These are phyloP conservation scores for Marchantia paleacea DNA, from an alignment of 225 moss, liverwort and hornwort species.

Conservation along the genomic window DNA sequence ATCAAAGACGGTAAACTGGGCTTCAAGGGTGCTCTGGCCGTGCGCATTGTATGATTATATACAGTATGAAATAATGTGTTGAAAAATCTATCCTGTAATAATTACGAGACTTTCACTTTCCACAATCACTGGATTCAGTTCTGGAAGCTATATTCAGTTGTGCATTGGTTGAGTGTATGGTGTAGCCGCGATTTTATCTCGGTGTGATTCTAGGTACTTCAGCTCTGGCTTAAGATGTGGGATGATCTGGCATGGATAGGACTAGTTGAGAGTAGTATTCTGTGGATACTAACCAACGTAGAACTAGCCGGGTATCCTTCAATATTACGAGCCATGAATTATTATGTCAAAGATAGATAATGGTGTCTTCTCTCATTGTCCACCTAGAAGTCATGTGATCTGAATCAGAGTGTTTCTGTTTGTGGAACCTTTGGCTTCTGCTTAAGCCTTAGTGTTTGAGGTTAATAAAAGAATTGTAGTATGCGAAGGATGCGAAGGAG, in stretches of 20 bases:
- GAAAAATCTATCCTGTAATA: neutral
- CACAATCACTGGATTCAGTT: neutral
- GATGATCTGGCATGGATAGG: neutral
- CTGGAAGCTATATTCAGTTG: neutral
- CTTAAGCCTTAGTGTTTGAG: too few species aligned
- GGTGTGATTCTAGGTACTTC: neutral
- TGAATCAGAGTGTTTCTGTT: too few species aligned
- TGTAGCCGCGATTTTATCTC: neutral
- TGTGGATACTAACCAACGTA: neutral
- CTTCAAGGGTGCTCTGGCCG: slow-evolving; percentile 12
- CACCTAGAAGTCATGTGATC: too few species aligned
- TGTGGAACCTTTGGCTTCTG: too few species aligned
- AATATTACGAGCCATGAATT: neutral
- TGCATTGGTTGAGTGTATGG: neutral
- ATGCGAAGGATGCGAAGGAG: too few species aligned
- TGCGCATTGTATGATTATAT: slow-evolving; percentile 18
- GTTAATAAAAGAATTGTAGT: too few species aligned
- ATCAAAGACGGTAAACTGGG: slow-evolving; percentile 53
- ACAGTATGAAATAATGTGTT: neutral
- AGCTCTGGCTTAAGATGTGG: neutral
- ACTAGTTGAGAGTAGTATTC: too few species aligned
- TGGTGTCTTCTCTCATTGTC: too few species aligned
- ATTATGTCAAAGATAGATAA: too few species aligned
- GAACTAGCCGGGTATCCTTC: neutral
- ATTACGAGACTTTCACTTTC: neutral